These are phyloP conservation scores for Scheffersomyces stipitis DNA, from an alignment of 805 yeast species.

Conservation along the genomic window DNA sequence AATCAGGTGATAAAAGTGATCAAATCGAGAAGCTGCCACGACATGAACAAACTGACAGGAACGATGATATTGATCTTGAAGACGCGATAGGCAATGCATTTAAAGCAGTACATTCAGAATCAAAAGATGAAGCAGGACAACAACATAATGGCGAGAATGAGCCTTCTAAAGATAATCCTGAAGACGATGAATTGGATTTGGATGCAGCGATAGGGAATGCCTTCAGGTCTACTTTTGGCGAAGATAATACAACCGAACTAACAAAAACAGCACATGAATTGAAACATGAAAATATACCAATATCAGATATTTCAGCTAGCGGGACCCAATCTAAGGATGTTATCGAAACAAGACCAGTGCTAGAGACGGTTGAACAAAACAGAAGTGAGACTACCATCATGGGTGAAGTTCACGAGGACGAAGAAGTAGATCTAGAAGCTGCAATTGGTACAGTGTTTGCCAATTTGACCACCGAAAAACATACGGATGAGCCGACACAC, in stretches of 20 bases:
- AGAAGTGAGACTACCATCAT: neutral
- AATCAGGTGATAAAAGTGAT: neutral
- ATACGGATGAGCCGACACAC: neutral
- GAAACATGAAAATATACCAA: too few species aligned
- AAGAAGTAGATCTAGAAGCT: constrained; percentile 9
- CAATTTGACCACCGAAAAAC: constrained; percentile 7
- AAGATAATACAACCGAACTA: too few species aligned
- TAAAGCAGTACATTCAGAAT: neutral
- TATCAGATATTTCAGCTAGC: too few species aligned
- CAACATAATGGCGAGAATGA: neutral
- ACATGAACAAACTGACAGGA: constrained; percentile 1
- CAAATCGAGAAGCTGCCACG: neutral
- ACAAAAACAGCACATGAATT: too few species aligned
- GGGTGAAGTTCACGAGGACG: neutral
- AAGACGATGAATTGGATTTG: constrained; percentile 10
- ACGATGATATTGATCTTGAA: constrained; percentile 17
- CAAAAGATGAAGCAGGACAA: neutral
- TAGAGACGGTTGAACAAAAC: too few species aligned
- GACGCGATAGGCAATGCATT: constrained; percentile 34
- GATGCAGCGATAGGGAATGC: constrained; percentile 9
- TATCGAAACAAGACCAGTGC: too few species aligned
- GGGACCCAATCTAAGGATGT: too few species aligned
- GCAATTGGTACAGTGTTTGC: constrained; percentile 22
- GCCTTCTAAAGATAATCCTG: neutral
- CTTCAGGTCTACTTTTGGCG: too few species aligned